A percentile compares a stretch with the other conserved stretches of the same genome.
Conservation (phyloP, 1,284 basidiomycete species). For the Moesziomyces sp. region DNA sequence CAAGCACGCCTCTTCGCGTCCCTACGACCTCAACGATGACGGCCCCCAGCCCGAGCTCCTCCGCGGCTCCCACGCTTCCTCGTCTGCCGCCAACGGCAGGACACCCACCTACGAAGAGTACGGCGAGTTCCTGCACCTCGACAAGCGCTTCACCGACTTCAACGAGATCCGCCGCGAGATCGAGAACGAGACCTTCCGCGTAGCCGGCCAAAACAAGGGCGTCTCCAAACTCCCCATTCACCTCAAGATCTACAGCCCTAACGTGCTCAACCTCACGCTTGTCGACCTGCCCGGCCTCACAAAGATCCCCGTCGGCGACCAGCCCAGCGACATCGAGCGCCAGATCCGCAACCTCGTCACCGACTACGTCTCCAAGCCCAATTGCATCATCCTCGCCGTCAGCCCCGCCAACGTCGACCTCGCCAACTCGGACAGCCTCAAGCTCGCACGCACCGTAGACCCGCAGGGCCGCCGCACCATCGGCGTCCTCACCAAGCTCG, state of each 20-base stretch:
- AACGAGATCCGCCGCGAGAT: constrained; percentile 94
- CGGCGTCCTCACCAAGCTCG: constrained; percentile 94
- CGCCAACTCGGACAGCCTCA: constrained; percentile 96
- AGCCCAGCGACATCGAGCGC: constrained; percentile 87
- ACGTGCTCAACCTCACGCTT: constrained; percentile 92
- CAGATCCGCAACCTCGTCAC: constrained; percentile 93
- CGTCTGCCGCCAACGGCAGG: constrained; percentile 10
- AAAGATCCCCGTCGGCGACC: constrained; percentile 76
- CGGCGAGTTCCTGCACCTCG: constrained; percentile 95
- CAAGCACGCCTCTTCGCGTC: constrained; percentile 21
- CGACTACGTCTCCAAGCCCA: constrained; percentile 96
- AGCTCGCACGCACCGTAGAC: constrained; percentile 93
- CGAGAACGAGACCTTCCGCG: constrained; percentile 95
- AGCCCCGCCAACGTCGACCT: constrained; percentile 97
- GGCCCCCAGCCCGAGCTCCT: constrained; percentile 28
- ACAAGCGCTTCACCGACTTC: constrained; percentile 95
- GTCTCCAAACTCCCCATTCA: constrained; percentile 95
- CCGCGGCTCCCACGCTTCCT: constrained; percentile 20
- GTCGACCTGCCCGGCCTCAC: constrained; percentile 96
- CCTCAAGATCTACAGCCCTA: constrained; percentile 91
- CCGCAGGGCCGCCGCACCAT: constrained; percentile 95
- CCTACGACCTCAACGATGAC: constrained; percentile 26
- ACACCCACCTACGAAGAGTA: constrained; percentile 75
- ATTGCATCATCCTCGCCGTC: constrained; percentile 95
- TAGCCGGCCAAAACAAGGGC: constrained; percentile 98